phyloP scores from a whole-genome alignment of 2,329 filamentous ascomycete species.

The Sordariomycetes sp. region DNA sequence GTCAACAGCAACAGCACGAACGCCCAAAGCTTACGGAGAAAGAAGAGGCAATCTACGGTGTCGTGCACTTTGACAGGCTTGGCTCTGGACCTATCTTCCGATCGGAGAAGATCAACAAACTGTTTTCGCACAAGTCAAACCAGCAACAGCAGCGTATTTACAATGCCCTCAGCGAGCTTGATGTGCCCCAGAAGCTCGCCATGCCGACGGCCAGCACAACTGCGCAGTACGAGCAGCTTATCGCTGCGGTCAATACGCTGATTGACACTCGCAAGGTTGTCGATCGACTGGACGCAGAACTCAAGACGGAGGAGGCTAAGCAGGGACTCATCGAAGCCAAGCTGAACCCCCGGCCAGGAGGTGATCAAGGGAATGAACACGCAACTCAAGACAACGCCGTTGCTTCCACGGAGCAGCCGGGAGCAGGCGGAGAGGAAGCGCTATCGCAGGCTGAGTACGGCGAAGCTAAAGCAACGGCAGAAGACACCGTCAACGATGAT shows the following conservation, averaged over 20 bases:
- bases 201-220: conserved; percentile 70
- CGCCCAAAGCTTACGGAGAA: conserved; percentile 64
- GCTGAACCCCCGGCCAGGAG: conserved; percentile 15
- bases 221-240: conserved; percentile 60
- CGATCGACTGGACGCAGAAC: conserved; percentile 68
- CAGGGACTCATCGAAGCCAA: conserved; percentile 31
- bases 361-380: conserved; percentile 27
- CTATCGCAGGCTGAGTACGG: neutral
- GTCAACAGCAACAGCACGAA: conserved; percentile 30
- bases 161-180: conserved; percentile 62
- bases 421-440: neutral
- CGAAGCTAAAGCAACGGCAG: conserved; percentile 3
- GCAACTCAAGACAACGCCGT: conserved; percentile 6
- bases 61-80: conserved; percentile 77
- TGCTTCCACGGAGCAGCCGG: neutral
- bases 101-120: conserved; percentile 71
- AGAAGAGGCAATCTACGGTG: conserved; percentile 73
- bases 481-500: conserved; percentile 9
- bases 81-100: conserved; percentile 84
- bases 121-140: conserved; percentile 67
- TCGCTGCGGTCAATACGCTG: conserved; percentile 57
- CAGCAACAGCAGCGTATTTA: conserved; percentile 69
- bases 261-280: conserved; percentile 65
- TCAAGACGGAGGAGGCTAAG: conserved; percentile 50
- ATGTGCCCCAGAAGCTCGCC: conserved; percentile 58